These are phyloP conservation scores for Typha latifolia DNA, from an alignment of 176 grass and related monocot species.

Conservation along the genomic window DNA sequence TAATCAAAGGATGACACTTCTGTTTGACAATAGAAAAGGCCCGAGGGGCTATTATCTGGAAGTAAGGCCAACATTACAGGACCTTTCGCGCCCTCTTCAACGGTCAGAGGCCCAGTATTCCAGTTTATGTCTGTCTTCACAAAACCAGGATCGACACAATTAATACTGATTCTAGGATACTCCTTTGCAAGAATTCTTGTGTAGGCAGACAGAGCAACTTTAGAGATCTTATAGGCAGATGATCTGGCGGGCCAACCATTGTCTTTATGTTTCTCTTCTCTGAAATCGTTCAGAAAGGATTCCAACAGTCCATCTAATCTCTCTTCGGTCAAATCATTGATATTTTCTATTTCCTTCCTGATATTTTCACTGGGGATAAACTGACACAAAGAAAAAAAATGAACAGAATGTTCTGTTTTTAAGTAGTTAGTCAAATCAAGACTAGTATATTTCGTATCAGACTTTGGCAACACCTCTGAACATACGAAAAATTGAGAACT, in stretches of 20 bases:
- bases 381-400: no score
- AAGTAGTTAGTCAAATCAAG: no score
- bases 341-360: neutral
- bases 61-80: slow-evolving; percentile 26
- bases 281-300: slow-evolving; percentile 38
- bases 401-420: no score
- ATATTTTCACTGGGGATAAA: no score
- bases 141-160: slow-evolving; percentile 45
- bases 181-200: slow-evolving; percentile 41
- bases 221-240: slow-evolving; percentile 45
- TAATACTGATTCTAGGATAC: slow-evolving; percentile 29
- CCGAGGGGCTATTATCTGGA: no score
- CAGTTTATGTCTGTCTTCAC: slow-evolving; percentile 46
- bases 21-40: no score
- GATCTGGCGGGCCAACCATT: slow-evolving; percentile 27
- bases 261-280: slow-evolving; percentile 8
- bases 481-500: no score
- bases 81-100: slow-evolving; percentile 32
- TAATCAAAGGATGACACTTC: no score
- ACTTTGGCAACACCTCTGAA: no score
- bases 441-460: no score
- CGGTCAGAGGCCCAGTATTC: no score
- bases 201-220: slow-evolving; percentile 41
- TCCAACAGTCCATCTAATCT: slow-evolving; percentile 30
- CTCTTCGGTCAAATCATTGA: slow-evolving; percentile 29